Base-by-base conservation (phyloP, 2,329 filamentous ascomycete genomes). In the Alternaria viburni region DNA sequence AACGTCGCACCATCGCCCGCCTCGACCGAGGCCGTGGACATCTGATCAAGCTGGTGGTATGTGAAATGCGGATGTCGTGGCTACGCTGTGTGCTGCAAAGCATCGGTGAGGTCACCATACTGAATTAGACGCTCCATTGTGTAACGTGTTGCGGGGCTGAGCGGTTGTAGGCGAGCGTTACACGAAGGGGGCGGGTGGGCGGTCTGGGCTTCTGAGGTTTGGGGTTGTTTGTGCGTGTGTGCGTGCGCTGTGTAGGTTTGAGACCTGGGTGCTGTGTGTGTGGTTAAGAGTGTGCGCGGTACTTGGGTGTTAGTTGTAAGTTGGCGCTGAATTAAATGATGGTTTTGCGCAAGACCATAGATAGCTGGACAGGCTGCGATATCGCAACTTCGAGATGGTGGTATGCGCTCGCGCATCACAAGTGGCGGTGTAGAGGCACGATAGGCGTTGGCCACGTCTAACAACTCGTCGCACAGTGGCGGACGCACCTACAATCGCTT, bases 371-470 rank as follows among this genome's bases (percentile, higher is more conserved):
- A 52, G 23, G 49, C 36, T 43, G 63, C 61, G 28, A 47, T 41
- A 51, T 19, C 36, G 52, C 36, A 30, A 25, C 50, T 59, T 64
- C 62, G 58, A 51, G 12, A 36, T 61, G 21, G 44, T 59, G 30
- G 56, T 45, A 57, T 26, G 50, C 25, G 30, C 28, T 46, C 32
- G 43, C 12, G 25, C 23, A 45, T 49, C n/a, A 12, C 10, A 56
- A 64, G 64, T 64, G 62, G 70, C 68, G 67, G 63, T 71, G 66
- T 69, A 62, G 54, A 54, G n/a, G 46, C 61, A 50, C 58, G 62
- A 28, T 43, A 32, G 58, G 69, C 66, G 66, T 62, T 69, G 64
- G 67, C 60, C 45, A 54, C 17, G 49, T 62, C 46, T 49, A 23
- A 32, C 30, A 21, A 23, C 4, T 26, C 30, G 45, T 59, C 28